Percentiles rank a stretch among this genome's conserved stretches.
Conservation (phyloP, 352 stramenopile species). For the Nothophytophthora sp. region DNA sequence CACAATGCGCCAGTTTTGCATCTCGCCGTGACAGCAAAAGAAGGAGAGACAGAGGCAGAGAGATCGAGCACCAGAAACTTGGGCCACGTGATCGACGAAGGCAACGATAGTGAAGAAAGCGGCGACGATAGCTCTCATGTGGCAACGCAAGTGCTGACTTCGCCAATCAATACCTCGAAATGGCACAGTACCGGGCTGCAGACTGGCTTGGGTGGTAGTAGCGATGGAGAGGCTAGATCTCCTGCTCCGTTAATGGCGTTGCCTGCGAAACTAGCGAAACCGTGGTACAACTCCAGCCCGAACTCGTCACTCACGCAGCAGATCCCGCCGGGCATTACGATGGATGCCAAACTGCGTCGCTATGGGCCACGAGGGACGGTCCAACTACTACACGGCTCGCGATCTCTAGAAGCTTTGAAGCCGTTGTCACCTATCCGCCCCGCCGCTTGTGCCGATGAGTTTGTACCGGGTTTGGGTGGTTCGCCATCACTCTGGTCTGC, state of each 20-base stretch:
- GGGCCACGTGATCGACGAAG: conserved; percentile 12
- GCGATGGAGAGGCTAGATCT: neutral
- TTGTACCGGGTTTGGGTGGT: conserved; percentile 16
- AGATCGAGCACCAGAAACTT: no score
- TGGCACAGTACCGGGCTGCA: neutral
- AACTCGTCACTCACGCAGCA: conserved; percentile 35
- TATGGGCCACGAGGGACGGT: conserved; percentile 41
- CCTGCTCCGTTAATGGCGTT: conserved; percentile 2
- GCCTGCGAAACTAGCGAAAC: conserved; percentile 27
- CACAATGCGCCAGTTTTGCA: conserved; percentile 2
- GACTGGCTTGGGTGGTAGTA: neutral
- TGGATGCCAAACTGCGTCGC: conserved; percentile 53
- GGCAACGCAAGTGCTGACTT: conserved; percentile 1
- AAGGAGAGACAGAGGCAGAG: conserved; percentile 1
- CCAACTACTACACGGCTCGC: conserved; percentile 23
- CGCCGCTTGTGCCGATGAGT: conserved; percentile 6
- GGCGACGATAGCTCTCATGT: conserved; percentile 8
- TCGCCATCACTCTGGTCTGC: conserved; percentile 62
- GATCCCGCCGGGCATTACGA: conserved; percentile 27
- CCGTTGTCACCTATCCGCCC: conserved; percentile 5
- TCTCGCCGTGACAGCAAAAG: neutral
- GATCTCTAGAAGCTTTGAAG: conserved; percentile 12
- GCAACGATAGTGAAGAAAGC: conserved; percentile 14
- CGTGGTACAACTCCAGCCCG: conserved; percentile 40
- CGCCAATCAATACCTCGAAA: conserved; percentile 13